phyloP scores from a whole-genome alignment of 1,284 basidiomycete genomes.

The Puccinia novopanici region DNA sequence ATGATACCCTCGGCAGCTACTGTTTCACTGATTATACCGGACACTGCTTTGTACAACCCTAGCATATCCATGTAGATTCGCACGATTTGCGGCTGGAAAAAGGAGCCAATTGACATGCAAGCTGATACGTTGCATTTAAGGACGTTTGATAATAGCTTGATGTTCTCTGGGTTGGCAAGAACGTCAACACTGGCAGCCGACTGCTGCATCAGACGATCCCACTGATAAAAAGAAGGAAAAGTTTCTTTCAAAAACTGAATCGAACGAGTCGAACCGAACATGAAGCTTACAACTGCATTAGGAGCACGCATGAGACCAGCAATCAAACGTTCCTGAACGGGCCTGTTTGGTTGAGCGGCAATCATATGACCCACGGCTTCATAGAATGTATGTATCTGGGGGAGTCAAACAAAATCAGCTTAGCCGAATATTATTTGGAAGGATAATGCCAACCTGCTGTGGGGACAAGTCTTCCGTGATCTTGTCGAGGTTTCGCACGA shows the following conservation, averaged over 20 bases:
- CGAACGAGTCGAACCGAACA: not conserved
- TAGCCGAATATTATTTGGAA: slow-evolving; percentile 14
- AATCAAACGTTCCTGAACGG: slow-evolving; percentile 92
- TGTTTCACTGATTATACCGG: slow-evolving; percentile 93
- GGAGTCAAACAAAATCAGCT: slow-evolving; percentile 56
- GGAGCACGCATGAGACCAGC: slow-evolving; percentile 94
- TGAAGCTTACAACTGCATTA: slow-evolving; percentile 70
- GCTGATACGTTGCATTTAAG: slow-evolving; percentile 98
- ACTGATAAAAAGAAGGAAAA: slow-evolving; percentile 59
- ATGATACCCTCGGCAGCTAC: slow-evolving; percentile 74
- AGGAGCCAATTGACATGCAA: slow-evolving; percentile 92
- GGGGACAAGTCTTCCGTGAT: slow-evolving; percentile 95
- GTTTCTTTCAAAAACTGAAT: not conserved
- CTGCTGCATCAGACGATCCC: slow-evolving; percentile 96
- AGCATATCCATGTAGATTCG: slow-evolving; percentile 98
- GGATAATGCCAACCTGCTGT: slow-evolving; percentile 69
- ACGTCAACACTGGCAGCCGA: slow-evolving; percentile 92
- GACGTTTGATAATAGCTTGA: slow-evolving; percentile 95
- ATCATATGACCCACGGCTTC: slow-evolving; percentile 99
- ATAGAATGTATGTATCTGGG: slow-evolving; percentile 59
- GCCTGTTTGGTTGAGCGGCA: slow-evolving; percentile 95
- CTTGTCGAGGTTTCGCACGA: slow-evolving; percentile 83
- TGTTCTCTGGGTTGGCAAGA: slow-evolving; percentile 84
- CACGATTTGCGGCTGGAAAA: slow-evolving; percentile 94
- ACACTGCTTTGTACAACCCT: slow-evolving; percentile 95